A percentile compares a stretch with the other conserved stretches of the same genome.
Conservation (phyloP, 345 rosid genomes). For the Eutrema japonicum region DNA sequence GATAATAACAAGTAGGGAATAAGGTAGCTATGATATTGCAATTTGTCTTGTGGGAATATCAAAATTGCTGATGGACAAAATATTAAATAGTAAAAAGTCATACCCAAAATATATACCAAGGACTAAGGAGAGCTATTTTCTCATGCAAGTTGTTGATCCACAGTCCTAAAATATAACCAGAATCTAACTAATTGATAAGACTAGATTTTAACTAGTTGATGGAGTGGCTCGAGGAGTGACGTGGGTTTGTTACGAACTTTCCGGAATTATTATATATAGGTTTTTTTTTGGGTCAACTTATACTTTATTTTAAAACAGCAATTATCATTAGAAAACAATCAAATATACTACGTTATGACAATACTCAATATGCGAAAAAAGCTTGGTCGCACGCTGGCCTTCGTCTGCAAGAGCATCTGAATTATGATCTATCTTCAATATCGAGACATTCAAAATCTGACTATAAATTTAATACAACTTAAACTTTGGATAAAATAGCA, state of each 20-base stretch:
- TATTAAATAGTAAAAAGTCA: too few relatives aligned
- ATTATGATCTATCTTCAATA: constrained; percentile 14
- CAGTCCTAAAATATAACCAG: constrained; percentile 35
- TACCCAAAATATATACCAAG: too few relatives aligned
- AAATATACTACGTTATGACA: background rate
- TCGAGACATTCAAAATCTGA: constrained; percentile 59
- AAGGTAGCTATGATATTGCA: constrained; percentile 17
- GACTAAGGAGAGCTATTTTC: constrained; percentile 6
- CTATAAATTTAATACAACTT: constrained; percentile 8
- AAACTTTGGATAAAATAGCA: background rate
- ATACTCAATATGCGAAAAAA: background rate
- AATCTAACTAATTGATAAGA: constrained; percentile 43
- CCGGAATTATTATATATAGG: constrained; percentile 12
- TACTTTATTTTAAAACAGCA: background rate
- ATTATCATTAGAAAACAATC: background rate
- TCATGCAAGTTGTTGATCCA: constrained; percentile 48
- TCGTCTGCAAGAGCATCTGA: background rate
- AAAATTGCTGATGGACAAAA: background rate
- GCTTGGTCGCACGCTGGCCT: constrained; percentile 23
- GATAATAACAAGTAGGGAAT: background rate
- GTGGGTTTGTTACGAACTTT: constrained; percentile 38
- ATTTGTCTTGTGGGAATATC: constrained; percentile 7
- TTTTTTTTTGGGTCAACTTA: too few relatives aligned
- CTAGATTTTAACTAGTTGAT: constrained; percentile 38
- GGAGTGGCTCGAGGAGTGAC: constrained; percentile 77